Evolutionary conservation across 1,139 yeast species (phyloP).

Genomic region (Taiozyma sp.): DNA sequence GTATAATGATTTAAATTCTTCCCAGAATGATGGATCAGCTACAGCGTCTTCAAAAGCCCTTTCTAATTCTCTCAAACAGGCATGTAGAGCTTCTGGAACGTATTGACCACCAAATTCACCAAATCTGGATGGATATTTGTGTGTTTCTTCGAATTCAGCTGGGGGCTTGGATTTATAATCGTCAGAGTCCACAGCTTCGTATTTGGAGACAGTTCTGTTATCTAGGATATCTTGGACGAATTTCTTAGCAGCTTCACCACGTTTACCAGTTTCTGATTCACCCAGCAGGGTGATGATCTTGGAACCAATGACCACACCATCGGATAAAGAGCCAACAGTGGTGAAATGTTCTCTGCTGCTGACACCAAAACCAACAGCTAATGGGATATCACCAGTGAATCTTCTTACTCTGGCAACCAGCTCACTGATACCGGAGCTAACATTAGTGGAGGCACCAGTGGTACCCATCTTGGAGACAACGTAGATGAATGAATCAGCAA

Average conservation of each 20-base stretch:
- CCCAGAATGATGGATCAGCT: conserved; percentile 90
- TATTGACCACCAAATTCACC: conserved; percentile 99
- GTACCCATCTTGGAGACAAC: conserved; percentile 98
- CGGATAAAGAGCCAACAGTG: conserved; percentile 73
- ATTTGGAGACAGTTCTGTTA: conserved; percentile 39
- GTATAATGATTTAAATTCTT: conserved; percentile 77
- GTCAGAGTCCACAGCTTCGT: conserved; percentile 21
- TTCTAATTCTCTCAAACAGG: conserved; percentile 87
- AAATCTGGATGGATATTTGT: conserved; percentile 65
- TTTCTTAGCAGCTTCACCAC: conserved; percentile 54
- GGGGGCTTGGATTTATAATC: conserved; percentile 23
- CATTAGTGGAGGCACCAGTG: conserved; percentile 76
- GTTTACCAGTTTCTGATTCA: conserved; percentile 55
- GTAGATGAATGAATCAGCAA: conserved; percentile 92
- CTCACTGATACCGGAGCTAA: conserved; percentile 59
- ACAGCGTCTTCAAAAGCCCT: conserved; percentile 80
- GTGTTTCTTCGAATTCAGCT: conserved; percentile 48
- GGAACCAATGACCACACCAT: conserved; percentile 95
- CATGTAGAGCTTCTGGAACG: conserved; percentile 93
- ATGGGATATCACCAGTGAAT: conserved; percentile 68
- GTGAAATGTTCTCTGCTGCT: conserved; percentile 87
- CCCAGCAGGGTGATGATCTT: conserved; percentile 68
- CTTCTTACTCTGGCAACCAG: conserved; percentile 72
- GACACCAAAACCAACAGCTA: conserved; percentile 98
- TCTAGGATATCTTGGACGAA: conserved; percentile 69